These are phyloP conservation scores for Colletotrichum zoysiae DNA, from an alignment of 2,329 filamentous ascomycete species.

Conservation along the genomic window DNA sequence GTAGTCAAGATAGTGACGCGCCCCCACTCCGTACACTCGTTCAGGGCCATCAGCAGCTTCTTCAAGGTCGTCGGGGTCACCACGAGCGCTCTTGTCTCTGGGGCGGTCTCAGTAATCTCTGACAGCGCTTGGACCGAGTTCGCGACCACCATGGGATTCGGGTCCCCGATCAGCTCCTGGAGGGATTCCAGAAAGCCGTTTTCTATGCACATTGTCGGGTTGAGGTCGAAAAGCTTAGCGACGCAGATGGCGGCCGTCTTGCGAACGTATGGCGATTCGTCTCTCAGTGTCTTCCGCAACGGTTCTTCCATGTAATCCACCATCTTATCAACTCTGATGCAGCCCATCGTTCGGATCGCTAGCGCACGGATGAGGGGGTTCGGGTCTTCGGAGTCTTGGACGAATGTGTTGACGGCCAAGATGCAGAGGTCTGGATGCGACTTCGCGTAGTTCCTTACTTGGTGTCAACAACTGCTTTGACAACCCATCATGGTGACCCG, in stretches of 20 bases:
- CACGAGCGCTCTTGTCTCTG: constrained; percentile 88
- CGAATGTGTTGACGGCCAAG: constrained; percentile 98
- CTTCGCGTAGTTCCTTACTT: constrained; percentile 94
- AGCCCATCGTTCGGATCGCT: constrained; percentile 98
- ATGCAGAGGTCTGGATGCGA: constrained; percentile 99
- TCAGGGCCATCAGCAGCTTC: constrained; percentile 95
- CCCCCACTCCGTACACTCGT: constrained; percentile 99
- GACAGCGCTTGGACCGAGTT: constrained; percentile 95
- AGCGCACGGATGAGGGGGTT: constrained; percentile 95
- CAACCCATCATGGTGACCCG: neutral
- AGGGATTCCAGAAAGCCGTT: constrained; percentile 95
- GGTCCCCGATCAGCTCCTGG: constrained; percentile 96
- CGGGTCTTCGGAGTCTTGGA: constrained; percentile 98
- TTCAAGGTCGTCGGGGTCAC: constrained; percentile 88
- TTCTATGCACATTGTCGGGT: constrained; percentile 91
- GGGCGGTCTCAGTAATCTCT: constrained; percentile 90
- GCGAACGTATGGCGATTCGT: constrained; percentile 97
- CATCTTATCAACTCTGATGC: constrained; percentile 99
- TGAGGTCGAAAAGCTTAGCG: constrained; percentile 96
- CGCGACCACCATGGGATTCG: constrained; percentile 98
- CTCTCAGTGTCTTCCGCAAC: constrained; percentile 91
- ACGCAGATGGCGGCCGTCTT: constrained; percentile 99
- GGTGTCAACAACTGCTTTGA: constrained; percentile 43
- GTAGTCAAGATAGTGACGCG: constrained; percentile 93
- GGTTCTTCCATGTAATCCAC: constrained; percentile 99